phyloP scores from a whole-genome alignment of 2,329 filamentous ascomycete genomes.

The Fusarium pilosicola region DNA sequence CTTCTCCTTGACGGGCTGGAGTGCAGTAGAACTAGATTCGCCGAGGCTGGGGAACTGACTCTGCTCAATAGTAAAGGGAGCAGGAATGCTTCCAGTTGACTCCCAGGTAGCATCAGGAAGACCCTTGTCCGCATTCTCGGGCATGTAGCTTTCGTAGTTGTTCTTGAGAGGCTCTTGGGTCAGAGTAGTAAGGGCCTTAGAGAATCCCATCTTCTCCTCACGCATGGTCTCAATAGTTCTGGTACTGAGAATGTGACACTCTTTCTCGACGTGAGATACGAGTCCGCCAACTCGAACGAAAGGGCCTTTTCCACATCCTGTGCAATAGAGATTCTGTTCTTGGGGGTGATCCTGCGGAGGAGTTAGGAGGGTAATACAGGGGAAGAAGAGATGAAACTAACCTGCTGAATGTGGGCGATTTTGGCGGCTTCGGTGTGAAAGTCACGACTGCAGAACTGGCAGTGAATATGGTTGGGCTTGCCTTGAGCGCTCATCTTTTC shows the following conservation, averaged over 20 bases:
- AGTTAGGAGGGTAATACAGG: constrained; percentile 5
- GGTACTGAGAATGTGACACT: constrained; percentile 52
- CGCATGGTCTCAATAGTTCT: constrained; percentile 48
- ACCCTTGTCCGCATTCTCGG: background rate
- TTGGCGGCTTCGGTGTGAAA: constrained; percentile 50
- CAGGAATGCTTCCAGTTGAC: background rate
- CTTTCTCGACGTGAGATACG: constrained; percentile 58
- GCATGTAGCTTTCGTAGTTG: constrained; percentile 45
- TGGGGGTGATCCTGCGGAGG: constrained; percentile 50
- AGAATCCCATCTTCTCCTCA: constrained; percentile 51
- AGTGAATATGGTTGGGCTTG: constrained; percentile 48
- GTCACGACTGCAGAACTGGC: constrained; percentile 51
- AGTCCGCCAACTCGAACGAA: constrained; percentile 53
- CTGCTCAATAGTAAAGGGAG: constrained; percentile 12
- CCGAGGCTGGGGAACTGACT: constrained; percentile 32
- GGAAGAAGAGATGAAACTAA: constrained; percentile 29
- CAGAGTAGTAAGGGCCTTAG: constrained; percentile 42
- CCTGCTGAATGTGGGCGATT: constrained; percentile 50
- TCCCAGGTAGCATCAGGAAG: background rate
- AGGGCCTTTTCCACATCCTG: constrained; percentile 53
- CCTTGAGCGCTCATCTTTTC: constrained; percentile 39
- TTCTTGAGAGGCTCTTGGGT: constrained; percentile 44
- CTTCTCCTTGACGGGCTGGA: constrained; percentile 7
- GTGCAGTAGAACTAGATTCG: background rate
- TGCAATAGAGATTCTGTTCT: constrained; percentile 56